Percentiles rank a stretch among this genome's conserved stretches.
These are phyloP conservation scores for Galium porrigens DNA, from an alignment of 305 asterid species.

Conservation along the genomic window DNA sequence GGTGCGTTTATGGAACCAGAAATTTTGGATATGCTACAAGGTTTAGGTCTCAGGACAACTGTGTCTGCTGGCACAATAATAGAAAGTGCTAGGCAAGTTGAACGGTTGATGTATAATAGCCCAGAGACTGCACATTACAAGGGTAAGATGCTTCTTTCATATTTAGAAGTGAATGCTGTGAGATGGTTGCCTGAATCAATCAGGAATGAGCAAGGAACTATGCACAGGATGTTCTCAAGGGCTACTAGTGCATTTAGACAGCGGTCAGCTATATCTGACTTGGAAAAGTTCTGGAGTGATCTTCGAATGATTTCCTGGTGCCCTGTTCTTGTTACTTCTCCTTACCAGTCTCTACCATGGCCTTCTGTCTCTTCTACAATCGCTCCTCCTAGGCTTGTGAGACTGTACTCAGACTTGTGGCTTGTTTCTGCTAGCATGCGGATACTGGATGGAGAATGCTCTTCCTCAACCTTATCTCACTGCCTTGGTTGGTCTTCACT, in stretches of 20 bases:
- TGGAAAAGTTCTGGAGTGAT: slow-evolving; percentile 86
- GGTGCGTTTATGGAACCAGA: slow-evolving; percentile 50
- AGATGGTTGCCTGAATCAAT: slow-evolving; percentile 61
- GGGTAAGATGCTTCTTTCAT: slow-evolving; percentile 81
- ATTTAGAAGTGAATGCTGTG: slow-evolving; percentile 74
- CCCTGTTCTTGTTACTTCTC: slow-evolving; percentile 72
- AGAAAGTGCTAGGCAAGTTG: slow-evolving; percentile 76
- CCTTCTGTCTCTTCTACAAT: slow-evolving; percentile 72
- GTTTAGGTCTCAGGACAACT: slow-evolving; percentile 80
- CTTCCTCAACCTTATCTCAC: slow-evolving; percentile 67
- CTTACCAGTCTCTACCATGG: slow-evolving; percentile 73
- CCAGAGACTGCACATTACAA: slow-evolving; percentile 54
- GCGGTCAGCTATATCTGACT: slow-evolving; percentile 50
- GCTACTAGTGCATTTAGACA: slow-evolving; percentile 63
- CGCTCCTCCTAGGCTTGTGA: slow-evolving; percentile 92
- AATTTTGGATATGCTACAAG: slow-evolving; percentile 68
- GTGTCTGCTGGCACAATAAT: slow-evolving; percentile 68
- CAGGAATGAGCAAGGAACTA: slow-evolving; percentile 39
- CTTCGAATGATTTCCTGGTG: slow-evolving; percentile 86
- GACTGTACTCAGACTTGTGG: slow-evolving; percentile 67
- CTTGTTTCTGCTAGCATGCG: slow-evolving; percentile 98
- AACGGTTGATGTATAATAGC: slow-evolving; percentile 45
- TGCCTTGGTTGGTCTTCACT: slow-evolving; percentile 88
- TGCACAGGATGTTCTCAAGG: slow-evolving; percentile 55
- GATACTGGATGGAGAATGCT: slow-evolving; percentile 86